Evolutionary conservation across 345 rosid species (phyloP).

Genomic region (Brassica cretica): DNA sequence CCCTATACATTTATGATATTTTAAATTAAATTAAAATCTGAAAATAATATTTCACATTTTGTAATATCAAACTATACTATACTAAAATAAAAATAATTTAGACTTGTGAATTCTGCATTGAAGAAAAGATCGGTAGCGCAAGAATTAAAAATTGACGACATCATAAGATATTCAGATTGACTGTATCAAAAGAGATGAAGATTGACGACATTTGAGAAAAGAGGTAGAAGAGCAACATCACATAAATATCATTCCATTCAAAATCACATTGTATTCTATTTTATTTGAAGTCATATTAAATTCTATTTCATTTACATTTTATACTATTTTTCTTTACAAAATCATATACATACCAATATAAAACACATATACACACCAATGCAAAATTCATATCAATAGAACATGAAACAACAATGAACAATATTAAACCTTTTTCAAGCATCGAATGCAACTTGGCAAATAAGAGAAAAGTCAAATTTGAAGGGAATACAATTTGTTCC

Average conservation of each 20-base stretch:
- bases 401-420: neutral
- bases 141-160: no score
- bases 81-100: no score
- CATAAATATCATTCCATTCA: neutral
- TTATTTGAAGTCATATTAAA: neutral
- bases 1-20: no score
- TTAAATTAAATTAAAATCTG: no score
- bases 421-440: neutral
- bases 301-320: no score
- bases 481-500: neutral
- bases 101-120: no score
- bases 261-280: neutral
- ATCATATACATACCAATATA: neutral
- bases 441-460: neutral
- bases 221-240: neutral
- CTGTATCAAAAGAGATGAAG: no score
- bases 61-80: no score
- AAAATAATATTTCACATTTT: no score
- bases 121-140: no score
- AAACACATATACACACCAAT: neutral
- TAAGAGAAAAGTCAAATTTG: neutral
- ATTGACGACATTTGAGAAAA: neutral
- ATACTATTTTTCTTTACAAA: no score
- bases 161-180: no score
- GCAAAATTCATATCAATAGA: neutral